phyloP scores from a whole-genome alignment of 1,284 basidiomycete genomes.

The Trametes hirsuta region DNA sequence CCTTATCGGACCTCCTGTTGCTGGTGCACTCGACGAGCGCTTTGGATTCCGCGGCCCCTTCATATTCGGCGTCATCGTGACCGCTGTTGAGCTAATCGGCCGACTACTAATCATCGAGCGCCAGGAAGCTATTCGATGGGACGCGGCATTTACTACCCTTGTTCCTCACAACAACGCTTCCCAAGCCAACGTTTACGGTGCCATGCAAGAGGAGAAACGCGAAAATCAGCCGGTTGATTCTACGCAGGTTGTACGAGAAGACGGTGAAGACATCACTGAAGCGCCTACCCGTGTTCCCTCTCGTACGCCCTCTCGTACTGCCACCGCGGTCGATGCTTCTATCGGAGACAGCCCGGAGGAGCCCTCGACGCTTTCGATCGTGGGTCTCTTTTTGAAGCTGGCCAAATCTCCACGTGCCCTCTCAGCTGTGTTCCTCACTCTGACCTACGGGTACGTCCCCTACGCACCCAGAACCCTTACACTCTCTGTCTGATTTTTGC shows the following conservation, averaged over 20 bases:
- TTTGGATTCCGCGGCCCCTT: constrained; percentile 80
- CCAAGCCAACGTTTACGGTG: constrained; percentile 7
- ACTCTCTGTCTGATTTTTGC: too few relatives aligned
- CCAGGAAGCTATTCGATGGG: constrained; percentile 57
- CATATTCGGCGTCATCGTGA: constrained; percentile 67
- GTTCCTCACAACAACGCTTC: constrained; percentile 10
- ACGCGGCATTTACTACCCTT: constrained; percentile 47
- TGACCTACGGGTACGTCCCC: constrained; percentile 60
- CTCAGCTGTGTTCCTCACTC: constrained; percentile 51
- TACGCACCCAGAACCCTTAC: too few relatives aligned
- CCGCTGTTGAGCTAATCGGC: constrained; percentile 63
- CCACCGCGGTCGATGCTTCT: background rate
- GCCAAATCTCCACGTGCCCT: constrained; percentile 58
- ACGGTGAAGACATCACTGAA: background rate
- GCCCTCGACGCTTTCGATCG: constrained; percentile 7
- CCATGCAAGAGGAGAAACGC: constrained; percentile 10
- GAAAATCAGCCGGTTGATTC: background rate
- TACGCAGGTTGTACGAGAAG: background rate
- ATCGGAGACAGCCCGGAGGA: background rate
- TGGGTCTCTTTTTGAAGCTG: constrained; percentile 39
- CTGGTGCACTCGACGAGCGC: constrained; percentile 64
- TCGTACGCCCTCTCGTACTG: background rate
- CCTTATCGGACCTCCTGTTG: constrained; percentile 70
- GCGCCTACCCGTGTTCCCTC: background rate
- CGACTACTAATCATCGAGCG: constrained; percentile 68